Conservation (phyloP, 1,284 basidiomycete species). For the Leccinum solheimii region DNA sequence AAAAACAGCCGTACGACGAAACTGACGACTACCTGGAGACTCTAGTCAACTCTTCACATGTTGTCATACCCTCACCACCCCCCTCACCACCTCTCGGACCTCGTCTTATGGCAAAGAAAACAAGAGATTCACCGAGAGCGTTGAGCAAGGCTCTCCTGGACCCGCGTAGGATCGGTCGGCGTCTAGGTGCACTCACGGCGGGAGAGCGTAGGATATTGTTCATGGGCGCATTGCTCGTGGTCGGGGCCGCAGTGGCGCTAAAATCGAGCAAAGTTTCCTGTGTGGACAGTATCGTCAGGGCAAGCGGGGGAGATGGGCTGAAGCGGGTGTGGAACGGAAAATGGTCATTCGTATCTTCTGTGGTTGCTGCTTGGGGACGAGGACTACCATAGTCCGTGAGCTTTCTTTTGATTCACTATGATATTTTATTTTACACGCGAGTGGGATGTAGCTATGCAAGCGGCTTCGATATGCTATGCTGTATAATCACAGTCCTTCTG, state of each 20-base stretch:
- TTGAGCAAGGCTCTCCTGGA: slow-evolving; percentile 31
- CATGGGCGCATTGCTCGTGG: slow-evolving; percentile 61
- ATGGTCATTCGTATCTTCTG: slow-evolving; percentile 26
- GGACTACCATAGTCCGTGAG: slow-evolving; percentile 22
- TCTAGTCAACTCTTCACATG: slow-evolving; percentile 57
- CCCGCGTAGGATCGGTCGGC: slow-evolving; percentile 22
- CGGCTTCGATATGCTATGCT: not conserved
- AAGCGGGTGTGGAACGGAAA: slow-evolving; percentile 30
- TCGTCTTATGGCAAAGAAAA: slow-evolving; percentile 19
- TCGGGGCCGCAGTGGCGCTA: slow-evolving; percentile 67
- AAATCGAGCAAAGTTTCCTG: slow-evolving; percentile 20
- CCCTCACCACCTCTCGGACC: slow-evolving; percentile 21
- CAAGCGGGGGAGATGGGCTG: slow-evolving; percentile 21
- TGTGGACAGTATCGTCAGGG: slow-evolving; percentile 19
- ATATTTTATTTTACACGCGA: not conserved
- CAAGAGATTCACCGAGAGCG: slow-evolving; percentile 8
- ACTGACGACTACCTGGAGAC: slow-evolving; percentile 60
- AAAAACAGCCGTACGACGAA: slow-evolving; percentile 14
- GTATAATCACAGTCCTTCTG: not conserved
- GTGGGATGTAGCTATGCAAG: slow-evolving; percentile 5
- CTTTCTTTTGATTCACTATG: not conserved
- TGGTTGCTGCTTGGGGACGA: slow-evolving; percentile 31
- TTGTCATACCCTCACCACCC: slow-evolving; percentile 50
- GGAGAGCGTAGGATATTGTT: slow-evolving; percentile 51
- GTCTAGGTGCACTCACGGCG: slow-evolving; percentile 33